Evolutionary conservation across 31 red algal genomes (phyloP), one percentile per base, ranked within the genome.

Genomic region (Endocladia muricata): DNA sequence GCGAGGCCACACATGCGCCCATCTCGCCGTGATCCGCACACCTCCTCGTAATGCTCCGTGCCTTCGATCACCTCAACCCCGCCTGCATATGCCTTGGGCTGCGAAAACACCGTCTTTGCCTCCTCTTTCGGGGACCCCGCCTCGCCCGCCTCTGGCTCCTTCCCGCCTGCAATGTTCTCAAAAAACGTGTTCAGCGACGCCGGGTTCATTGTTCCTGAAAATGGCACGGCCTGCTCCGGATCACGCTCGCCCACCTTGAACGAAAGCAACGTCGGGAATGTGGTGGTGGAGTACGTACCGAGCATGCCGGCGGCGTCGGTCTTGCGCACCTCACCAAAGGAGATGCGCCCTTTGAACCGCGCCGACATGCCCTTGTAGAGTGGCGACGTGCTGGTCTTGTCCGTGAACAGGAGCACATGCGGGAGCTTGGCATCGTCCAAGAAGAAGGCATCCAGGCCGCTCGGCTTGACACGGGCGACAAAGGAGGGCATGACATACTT

Each of bases 331-430:
- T 92, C 94, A 11, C 94, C 94, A 68, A 97, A 83, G 4, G 79
- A 42, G 6, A 86, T 17, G 8, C 68, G 77, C 2, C 79, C 83
- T 41, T 75, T 77, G 67, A 88, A 89, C 29, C 48, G 33, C 7
- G 89, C 83, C 11, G 78, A 85, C 35, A 97, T 80, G 9, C 83
- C 89, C 60, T 91, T 91, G 66, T 92, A 92, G 21, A 85, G 61
- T 2, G 88, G 76, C 19, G 76, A 79, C 3, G 82, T 92, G 0
- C 41, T 26, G 9, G 64, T 73, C 59, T 92, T 91, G 29, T 87
- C 73, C 7, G 94, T 97, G 47, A 97, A 88, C 35, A 97, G 84
- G 13, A 97, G 55, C 33, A 97, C 88, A 87, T 97, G 94, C 23
- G 88, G 84, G 37, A 92, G 84, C n/a, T 72, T 71, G 23, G 73